Evolutionary conservation across 2,329 filamentous ascomycete species (phyloP).

Genomic region (Aspergillus sp.): DNA sequence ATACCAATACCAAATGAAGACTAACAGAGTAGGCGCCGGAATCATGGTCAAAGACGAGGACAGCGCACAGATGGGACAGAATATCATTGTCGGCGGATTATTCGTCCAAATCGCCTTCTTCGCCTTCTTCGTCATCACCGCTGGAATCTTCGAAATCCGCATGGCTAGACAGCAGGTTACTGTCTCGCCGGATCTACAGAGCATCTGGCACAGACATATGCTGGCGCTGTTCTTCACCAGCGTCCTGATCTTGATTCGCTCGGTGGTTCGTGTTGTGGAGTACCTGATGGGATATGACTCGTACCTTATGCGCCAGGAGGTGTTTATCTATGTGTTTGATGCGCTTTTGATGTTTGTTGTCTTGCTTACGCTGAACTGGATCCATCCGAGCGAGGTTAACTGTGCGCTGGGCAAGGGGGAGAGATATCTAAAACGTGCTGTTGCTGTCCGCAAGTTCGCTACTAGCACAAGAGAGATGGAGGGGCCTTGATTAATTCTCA

Average conservation of each 20-base stretch:
- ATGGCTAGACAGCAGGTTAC: constrained; percentile 31
- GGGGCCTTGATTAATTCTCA: neutral
- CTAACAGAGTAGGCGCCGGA: constrained; percentile 24
- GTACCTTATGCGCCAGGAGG: constrained; percentile 31
- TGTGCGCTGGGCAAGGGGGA: constrained; percentile 16
- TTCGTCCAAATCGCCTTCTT: constrained; percentile 35
- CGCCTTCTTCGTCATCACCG: constrained; percentile 28
- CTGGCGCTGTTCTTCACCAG: constrained; percentile 28
- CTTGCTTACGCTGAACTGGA: constrained; percentile 23
- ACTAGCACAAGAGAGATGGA: constrained; percentile 2
- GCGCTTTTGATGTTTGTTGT: constrained; percentile 30
- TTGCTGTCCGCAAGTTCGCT: constrained; percentile 16
- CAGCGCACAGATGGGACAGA: constrained; percentile 22
- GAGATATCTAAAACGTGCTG: constrained; percentile 10
- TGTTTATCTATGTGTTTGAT: constrained; percentile 35
- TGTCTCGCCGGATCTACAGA: constrained; percentile 18
- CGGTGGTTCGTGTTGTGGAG: constrained; percentile 32
- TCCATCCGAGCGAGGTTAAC: constrained; percentile 26
- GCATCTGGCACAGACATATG: constrained; percentile 39
- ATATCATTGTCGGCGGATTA: constrained; percentile 31
- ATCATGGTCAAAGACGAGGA: constrained; percentile 23
- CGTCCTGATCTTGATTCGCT: constrained; percentile 30
- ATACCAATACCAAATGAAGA: too few species aligned
- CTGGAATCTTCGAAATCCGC: constrained; percentile 26
- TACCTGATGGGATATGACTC: constrained; percentile 31